phyloP scores from a whole-genome alignment of 345 rosid genomes.

The Punica granatum region DNA sequence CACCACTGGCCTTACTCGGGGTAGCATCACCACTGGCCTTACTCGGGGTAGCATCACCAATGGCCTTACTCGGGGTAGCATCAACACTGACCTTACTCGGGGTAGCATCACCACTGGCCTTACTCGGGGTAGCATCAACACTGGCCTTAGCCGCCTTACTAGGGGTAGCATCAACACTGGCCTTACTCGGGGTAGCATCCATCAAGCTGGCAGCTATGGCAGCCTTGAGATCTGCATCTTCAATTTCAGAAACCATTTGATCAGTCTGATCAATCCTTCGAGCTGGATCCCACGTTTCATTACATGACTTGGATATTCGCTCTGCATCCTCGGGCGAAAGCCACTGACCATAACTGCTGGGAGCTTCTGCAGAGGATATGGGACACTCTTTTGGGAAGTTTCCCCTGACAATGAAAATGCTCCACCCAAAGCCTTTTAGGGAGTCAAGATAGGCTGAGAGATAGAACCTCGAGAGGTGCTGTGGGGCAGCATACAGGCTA shows the following conservation, averaged over 20 bases:
- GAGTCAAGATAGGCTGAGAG: conserved; percentile 83
- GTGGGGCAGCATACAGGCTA: conserved; percentile 84
- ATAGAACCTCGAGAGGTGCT: conserved; percentile 82
- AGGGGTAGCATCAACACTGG: conserved; percentile 23
- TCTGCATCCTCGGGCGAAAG: conserved; percentile 83
- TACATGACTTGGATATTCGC: conserved; percentile 58
- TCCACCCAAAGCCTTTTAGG: conserved; percentile 84
- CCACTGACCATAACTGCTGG: conserved; percentile 84
- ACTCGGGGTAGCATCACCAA: conserved; percentile 19
- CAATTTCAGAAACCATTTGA: conserved; percentile 44
- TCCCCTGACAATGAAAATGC: conserved; percentile 84
- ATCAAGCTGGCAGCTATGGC: conserved; percentile 89
- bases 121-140: conserved; percentile 19
- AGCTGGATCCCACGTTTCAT: conserved; percentile 27
- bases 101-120: conserved; percentile 18
- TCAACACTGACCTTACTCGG: background rate
- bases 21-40: conserved; percentile 23
- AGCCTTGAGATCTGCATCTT: conserved; percentile 78
- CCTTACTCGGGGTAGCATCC: conserved; percentile 44
- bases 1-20: background rate
- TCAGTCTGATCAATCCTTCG: conserved; percentile 24
- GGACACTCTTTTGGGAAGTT: conserved; percentile 81
- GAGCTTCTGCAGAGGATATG: conserved; percentile 59
- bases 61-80: conserved; percentile 21
- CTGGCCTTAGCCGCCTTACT: conserved; percentile 25